Conservation (phyloP, 768 basidiomycete genomes). For the Podaxis sp. region DNA sequence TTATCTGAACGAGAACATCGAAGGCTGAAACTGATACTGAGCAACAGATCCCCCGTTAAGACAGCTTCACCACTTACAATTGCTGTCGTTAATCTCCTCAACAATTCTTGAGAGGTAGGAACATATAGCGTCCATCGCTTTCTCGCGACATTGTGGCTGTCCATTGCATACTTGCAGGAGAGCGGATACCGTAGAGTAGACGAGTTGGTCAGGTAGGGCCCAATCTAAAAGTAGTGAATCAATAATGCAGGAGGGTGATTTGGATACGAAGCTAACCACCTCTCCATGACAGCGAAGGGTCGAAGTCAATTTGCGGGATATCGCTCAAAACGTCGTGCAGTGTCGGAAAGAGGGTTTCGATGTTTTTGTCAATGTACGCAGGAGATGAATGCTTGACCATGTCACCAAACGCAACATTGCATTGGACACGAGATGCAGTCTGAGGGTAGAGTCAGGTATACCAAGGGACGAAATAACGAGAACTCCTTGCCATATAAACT, state of each 20-base stretch:
- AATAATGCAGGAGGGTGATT: background rate
- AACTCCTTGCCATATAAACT: constrained; percentile 56
- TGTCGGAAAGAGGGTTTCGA: constrained; percentile 53
- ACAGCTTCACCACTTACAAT: constrained; percentile 44
- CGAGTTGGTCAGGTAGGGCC: constrained; percentile 84
- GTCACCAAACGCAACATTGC: constrained; percentile 83
- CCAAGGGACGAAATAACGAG: background rate
- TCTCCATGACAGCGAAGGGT: constrained; percentile 76
- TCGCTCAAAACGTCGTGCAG: constrained; percentile 71
- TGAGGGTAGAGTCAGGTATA: constrained; percentile 24
- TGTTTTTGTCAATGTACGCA: constrained; percentile 47
- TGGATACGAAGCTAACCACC: constrained; percentile 41
- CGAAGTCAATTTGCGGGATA: constrained; percentile 76
- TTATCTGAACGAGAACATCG: constrained; percentile 71
- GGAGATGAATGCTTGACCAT: constrained; percentile 66
- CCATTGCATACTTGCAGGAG: constrained; percentile 63
- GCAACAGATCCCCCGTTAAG: background rate
- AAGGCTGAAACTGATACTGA: constrained; percentile 44
- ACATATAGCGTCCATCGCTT: constrained; percentile 59
- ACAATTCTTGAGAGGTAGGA: constrained; percentile 59
- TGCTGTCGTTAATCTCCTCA: constrained; percentile 49
- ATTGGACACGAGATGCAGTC: constrained; percentile 73
- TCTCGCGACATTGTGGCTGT: constrained; percentile 47
- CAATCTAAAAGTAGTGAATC: constrained; percentile 56
- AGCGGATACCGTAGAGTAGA: constrained; percentile 76